Percentiles rank a stretch among this genome's conserved stretches.
phyloP scores from a whole-genome alignment of 805 yeast species.

The Helenozyma rhizophorensis region DNA sequence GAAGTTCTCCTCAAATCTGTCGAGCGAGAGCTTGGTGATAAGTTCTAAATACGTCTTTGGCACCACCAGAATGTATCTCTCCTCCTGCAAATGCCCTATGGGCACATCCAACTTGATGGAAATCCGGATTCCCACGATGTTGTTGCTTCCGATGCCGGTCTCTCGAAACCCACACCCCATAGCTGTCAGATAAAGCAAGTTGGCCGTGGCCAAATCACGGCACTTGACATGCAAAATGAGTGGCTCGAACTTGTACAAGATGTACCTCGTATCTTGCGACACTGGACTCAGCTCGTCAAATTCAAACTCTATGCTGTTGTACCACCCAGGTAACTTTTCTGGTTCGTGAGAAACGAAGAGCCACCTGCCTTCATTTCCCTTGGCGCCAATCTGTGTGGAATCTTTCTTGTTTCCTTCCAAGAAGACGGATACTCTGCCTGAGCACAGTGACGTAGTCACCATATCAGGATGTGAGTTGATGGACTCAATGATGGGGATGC shows the following conservation, averaged over 20 bases:
- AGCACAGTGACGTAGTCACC: conserved; percentile 87
- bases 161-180: conserved; percentile 86
- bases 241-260: conserved; percentile 80
- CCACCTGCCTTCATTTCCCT: conserved; percentile 86
- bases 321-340: conserved; percentile 46
- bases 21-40: conserved; percentile 51
- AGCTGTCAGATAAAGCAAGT: conserved; percentile 60
- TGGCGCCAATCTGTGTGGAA: conserved; percentile 59
- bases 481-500: conserved; percentile 66
- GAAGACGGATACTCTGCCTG: conserved; percentile 82
- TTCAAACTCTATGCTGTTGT: conserved; percentile 25
- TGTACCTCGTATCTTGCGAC: conserved; percentile 22
- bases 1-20: conserved; percentile 63
- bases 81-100: conserved; percentile 50
- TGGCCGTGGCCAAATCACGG: conserved; percentile 54
- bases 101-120: conserved; percentile 76
- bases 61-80: conserved; percentile 42
- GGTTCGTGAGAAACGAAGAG: conserved; percentile 70
- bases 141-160: conserved; percentile 77
- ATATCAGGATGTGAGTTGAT: conserved; percentile 61
- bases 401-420: conserved; percentile 61
- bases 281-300: conserved; percentile 4
- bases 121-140: conserved; percentile 72
- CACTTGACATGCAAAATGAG: conserved; percentile 82
- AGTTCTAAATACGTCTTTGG: conserved; percentile 45